A percentile compares a stretch with the other conserved stretches of the same genome.
Conservation (phyloP, 768 basidiomycete species). For the Rhizopogon salebrosus region DNA sequence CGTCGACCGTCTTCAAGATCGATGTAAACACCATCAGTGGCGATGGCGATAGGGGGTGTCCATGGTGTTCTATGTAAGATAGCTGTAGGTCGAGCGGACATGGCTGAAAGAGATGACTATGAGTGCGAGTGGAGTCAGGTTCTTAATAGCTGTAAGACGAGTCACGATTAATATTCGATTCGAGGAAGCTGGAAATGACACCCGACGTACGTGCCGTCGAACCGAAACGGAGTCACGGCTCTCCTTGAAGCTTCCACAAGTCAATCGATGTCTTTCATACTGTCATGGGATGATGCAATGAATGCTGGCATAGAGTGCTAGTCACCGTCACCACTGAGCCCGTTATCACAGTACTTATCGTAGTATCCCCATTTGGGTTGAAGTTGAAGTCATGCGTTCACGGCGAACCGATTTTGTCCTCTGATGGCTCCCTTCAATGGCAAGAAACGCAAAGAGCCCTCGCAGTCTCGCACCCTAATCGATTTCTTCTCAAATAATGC, state of each 20-base stretch:
- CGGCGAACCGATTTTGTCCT: neutral
- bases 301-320: too few species aligned
- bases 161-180: neutral
- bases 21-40: constrained; percentile 66
- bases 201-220: neutral
- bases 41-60: constrained; percentile 63
- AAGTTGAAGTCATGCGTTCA: too few species aligned
- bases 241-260: neutral
- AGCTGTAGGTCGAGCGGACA: constrained; percentile 16
- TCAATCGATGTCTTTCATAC: too few species aligned
- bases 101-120: neutral
- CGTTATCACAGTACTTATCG: too few species aligned
- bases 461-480: constrained; percentile 35
- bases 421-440: constrained; percentile 33
- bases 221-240: neutral
- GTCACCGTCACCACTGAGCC: too few species aligned
- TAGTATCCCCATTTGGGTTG: too few species aligned
- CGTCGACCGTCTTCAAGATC: constrained; percentile 63
- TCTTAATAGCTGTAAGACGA: too few species aligned
- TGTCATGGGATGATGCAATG: too few species aligned
- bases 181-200: neutral
- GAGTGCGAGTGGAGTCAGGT: neutral
- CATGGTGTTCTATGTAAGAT: constrained; percentile 72
- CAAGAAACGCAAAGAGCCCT: constrained; percentile 29
- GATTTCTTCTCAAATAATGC: constrained; percentile 37